Evolutionary conservation across 2,329 filamentous ascomycete species (phyloP).

Genomic region (Boeremia exigua): DNA sequence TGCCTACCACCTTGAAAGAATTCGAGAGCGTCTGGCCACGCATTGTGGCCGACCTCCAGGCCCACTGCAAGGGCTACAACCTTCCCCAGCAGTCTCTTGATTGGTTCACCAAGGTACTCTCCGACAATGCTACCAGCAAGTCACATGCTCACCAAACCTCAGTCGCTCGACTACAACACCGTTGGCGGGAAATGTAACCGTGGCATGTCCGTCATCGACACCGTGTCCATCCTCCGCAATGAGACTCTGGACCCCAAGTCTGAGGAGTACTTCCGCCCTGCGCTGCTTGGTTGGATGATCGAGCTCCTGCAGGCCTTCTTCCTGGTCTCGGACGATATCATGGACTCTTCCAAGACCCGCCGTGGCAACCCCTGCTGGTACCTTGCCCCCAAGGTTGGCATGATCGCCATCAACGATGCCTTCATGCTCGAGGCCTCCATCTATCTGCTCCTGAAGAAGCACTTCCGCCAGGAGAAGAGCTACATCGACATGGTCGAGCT

Average conservation of each 20-base stretch:
- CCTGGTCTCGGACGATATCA: conserved; percentile 97
- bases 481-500: conserved; percentile 94
- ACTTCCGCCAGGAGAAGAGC: conserved; percentile 84
- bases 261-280: conserved; percentile 82
- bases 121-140: conserved; percentile 3
- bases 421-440: conserved; percentile 94
- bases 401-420: conserved; percentile 97
- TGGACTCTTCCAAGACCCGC: conserved; percentile 94
- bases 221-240: conserved; percentile 78
- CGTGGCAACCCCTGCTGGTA: conserved; percentile 98
- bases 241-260: conserved; percentile 71
- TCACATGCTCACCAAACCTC: conserved; percentile 22
- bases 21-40: conserved; percentile 91
- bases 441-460: conserved; percentile 90
- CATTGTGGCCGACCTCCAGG: conserved; percentile 80
- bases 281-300: conserved; percentile 94
- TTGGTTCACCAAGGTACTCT: conserved; percentile 80
- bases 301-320: conserved; percentile 99
- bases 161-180: conserved; percentile 86
- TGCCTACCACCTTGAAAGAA: conserved; percentile 79
- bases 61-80: conserved; percentile 80
- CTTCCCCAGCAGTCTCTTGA: conserved; percentile 79
- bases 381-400: conserved; percentile 83
- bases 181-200: conserved; percentile 98
- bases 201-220: conserved; percentile 96